Percentiles rank a stretch among this genome's conserved stretches.
Evolutionary conservation across 768 basidiomycete genomes (phyloP).

Genomic region (Suillus occidentalis): DNA sequence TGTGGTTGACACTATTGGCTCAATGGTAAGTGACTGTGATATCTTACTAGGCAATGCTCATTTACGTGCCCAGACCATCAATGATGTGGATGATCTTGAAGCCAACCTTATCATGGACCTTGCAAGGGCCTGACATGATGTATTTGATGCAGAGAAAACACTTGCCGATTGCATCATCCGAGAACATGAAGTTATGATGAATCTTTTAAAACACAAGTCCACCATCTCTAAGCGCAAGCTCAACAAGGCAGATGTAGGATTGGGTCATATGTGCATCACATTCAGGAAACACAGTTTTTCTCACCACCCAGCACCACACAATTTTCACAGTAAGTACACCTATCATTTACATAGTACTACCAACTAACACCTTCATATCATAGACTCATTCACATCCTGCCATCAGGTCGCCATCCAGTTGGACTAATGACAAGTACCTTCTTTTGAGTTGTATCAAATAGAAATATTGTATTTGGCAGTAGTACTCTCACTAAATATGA

Average conservation of each 20-base stretch:
- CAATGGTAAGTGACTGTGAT: not conserved
- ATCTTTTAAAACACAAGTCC: no score
- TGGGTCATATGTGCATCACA: no score
- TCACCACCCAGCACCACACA: no score
- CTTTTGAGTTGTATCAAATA: no score
- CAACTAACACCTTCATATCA: not conserved
- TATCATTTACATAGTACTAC: not conserved
- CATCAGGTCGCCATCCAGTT: no score
- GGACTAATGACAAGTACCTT: no score
- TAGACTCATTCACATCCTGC: not conserved
- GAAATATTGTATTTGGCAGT: no score
- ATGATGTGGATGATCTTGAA: not conserved
- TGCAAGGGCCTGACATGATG: not conserved
- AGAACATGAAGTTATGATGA: no score
- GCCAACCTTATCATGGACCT: not conserved
- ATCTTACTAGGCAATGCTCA: not conserved
- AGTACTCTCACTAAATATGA: no score
- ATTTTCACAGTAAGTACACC: not conserved
- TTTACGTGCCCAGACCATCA: not conserved
- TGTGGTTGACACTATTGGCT: not conserved
- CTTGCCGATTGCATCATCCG: no score
- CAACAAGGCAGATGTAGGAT: not conserved
- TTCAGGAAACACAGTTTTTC: no score
- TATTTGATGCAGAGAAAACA: no score
- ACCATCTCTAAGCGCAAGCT: not conserved